Conservation (phyloP, 257 asterid species). For the Primulina huaijiensis region DNA sequence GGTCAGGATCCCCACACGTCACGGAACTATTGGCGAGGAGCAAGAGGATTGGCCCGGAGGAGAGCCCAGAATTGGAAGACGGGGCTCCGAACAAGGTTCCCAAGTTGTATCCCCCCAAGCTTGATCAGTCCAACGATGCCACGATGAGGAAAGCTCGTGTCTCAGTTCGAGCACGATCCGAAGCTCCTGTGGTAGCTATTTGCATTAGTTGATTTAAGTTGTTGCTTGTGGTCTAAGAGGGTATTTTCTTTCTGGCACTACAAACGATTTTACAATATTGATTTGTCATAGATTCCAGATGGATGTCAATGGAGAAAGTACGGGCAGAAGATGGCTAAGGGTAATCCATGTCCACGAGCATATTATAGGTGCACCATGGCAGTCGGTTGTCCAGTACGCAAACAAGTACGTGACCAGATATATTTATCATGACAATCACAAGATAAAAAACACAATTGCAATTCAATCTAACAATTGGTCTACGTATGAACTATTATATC, state of each 20-base stretch:
- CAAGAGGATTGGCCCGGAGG: conserved; percentile 53
- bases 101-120: conserved; percentile 37
- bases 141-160: conserved; percentile 96
- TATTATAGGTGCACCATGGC: conserved; percentile 88
- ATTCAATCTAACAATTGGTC: no score
- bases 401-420: conserved; percentile 44
- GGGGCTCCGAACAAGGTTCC: conserved; percentile 59
- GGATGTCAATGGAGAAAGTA: conserved; percentile 98
- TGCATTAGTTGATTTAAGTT: background rate
- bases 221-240: background rate
- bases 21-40: conserved; percentile 29
- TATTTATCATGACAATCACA: no score
- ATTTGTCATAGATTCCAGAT: conserved; percentile 60
- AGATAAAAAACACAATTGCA: no score
- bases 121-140: conserved; percentile 58
- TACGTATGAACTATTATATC: no score
- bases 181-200: conserved; percentile 69
- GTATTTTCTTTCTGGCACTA: background rate
- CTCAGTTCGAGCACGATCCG: conserved; percentile 94
- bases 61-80: conserved; percentile 70
- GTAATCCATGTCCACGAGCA: conserved; percentile 90
- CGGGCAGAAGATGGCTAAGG: conserved; percentile 83
- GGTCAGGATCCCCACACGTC: conserved; percentile 51
- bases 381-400: conserved; percentile 75
- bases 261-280: no score